These are phyloP conservation scores for Peterozyma xylosa DNA, from an alignment of 805 yeast genomes.

Conservation along the genomic window DNA sequence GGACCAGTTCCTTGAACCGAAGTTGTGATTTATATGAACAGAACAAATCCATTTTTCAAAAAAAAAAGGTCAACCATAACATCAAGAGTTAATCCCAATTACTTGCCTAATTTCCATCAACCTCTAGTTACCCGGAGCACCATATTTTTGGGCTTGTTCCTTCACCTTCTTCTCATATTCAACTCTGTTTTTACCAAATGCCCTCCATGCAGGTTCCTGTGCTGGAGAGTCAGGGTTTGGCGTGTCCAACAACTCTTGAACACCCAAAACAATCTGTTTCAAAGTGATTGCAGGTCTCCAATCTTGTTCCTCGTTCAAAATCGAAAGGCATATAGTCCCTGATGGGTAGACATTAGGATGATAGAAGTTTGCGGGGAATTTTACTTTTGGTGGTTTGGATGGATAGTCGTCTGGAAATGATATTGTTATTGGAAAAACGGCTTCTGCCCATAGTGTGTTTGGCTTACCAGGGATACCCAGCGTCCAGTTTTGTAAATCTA, in stretches of 20 bases:
- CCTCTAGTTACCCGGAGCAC: conserved; percentile 21
- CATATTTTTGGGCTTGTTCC: conserved; percentile 74
- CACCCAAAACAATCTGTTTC: conserved; percentile 83
- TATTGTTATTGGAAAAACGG: conserved; percentile 79
- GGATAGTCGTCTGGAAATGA: conserved; percentile 89
- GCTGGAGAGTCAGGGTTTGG: conserved; percentile 98
- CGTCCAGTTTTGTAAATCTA: conserved; percentile 82
- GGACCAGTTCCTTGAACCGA: background rate
- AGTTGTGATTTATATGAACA: too few relatives aligned
- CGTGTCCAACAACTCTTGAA: conserved; percentile 80
- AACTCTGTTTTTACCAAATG: conserved; percentile 60
- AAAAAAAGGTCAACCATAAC: too few relatives aligned
- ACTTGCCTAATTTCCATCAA: background rate
- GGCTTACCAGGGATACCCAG: conserved; percentile 95
- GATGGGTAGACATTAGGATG: conserved; percentile 98
- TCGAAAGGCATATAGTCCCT: conserved; percentile 91
- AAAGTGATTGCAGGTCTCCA: conserved; percentile 97
- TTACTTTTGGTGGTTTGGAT: conserved; percentile 92
- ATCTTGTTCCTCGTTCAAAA: conserved; percentile 89
- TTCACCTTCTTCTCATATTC: conserved; percentile 69
- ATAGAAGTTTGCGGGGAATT: conserved; percentile 82
- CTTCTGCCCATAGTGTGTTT: conserved; percentile 83
- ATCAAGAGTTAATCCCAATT: too few relatives aligned
- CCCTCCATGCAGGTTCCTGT: conserved; percentile 94
- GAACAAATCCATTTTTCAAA: too few relatives aligned